Evolutionary conservation across 306 rosid species (phyloP), one percentile per base, ranked within the genome.

Genomic region (Sphenostylis stenocarpa): DNA sequence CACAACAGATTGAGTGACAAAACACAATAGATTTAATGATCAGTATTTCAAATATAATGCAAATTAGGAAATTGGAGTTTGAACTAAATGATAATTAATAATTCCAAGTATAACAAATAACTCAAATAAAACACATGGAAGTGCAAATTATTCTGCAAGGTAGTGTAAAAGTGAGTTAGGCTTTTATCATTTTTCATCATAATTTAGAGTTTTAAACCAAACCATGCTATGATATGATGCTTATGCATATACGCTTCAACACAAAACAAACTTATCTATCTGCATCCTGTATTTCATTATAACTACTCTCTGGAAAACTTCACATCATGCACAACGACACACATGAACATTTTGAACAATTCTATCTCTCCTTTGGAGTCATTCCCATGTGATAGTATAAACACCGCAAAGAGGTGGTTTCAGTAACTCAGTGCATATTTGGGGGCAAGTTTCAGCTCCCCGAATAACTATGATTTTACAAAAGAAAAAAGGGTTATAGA

Each of bases 11-110:
- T 51, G 61, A 36, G 44, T 28, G 44, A 72, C 41, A 41, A 3
- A 9, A 52, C 23, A 68, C 33, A 21, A 53, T 17, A 45, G 26
- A 29, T 48, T 51, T 56, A 36, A 44, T 41, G 67, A 6, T 72
- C 48, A 4, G 55, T 49, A 78, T 41, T 78, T 71, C 61, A 70
- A 8, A 60, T 34, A 52, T 28, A 48, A 45, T 14, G 69, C 63
- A 52, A 77, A 67, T 52, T 13, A 6, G 31, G 51, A 21, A 7
- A 19, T 67, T 36, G 60, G 58, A 47, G 8, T 77, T 67, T 4
- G 38, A 77, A 80, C 41, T 28, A 52, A 51, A 52, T 29, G n/a
- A 43, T 13, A 55, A 73, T 33, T 38, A 36, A 1, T 7, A 38
- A 38, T 6, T 34, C 68, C 33, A 73, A 34, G 41, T 7, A 29